Base-by-base conservation (phyloP, 306 rosid species). In the Ceratonia siliqua region DNA sequence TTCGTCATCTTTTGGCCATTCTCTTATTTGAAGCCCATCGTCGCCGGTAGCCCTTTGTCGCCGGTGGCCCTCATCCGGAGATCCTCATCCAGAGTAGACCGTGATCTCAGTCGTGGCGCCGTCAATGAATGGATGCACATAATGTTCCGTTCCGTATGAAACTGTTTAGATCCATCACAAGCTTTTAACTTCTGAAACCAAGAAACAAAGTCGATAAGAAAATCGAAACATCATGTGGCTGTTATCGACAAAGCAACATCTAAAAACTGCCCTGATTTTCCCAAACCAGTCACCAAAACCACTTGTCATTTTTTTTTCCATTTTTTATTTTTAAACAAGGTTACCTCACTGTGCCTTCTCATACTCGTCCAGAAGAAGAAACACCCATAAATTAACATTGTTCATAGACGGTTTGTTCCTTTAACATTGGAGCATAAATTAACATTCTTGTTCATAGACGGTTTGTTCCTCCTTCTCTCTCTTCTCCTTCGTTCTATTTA, bases 231-330 rank as follows among this genome's bases (percentile, higher is more conserved):
- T 11, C 69, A n/a, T 73, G 85, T 77, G 84, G 82, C 61, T 75
- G 76, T 46, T 39, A 73, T 27, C 75, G 96, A 92, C 96, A 92
- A 39, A 91, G n/a, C 86, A 82, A 36, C 70, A 7, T 14, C 2
- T 33, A 56, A 66, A 72, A 72, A 77, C 80, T 33, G 27, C 78
- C 12, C 62, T 73, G 73, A 89, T 84, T 76, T 80, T 61, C 45
- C 33, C 11, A 7, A 57, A 83, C 87, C 66, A 27, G 76, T 54
- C 43, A 77, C 72, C 72, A 27, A 78, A 83, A 81, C 86, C 86
- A 35, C 62, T 58, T 79, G 49, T 78, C 70, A n/a, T 15, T 49
- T 11, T 8, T 6, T 24, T 4, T 55, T 41, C 46, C 9, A 20
- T 0, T 63, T 5, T 0, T 39, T 1, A 28, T 28, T 28, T 1